Conservation (phyloP, 345 rosid genomes). For the Syzygium oleosum region DNA sequence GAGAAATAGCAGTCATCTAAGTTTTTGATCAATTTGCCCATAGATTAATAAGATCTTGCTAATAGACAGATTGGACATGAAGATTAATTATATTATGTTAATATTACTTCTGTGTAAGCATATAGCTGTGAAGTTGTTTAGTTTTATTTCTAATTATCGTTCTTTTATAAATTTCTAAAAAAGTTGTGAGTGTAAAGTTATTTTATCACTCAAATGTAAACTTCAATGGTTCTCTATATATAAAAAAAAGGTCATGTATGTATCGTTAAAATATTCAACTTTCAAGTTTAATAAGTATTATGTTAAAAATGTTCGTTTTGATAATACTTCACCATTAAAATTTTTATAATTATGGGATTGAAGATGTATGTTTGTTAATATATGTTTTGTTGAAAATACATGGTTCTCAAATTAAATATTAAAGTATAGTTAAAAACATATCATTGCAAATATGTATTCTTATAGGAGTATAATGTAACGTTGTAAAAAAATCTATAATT, state of each 20-base stretch:
- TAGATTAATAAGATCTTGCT: background rate
- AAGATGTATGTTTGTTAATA: background rate
- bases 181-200: accelerated
- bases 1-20: no score
- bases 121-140: background rate
- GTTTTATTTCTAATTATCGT: background rate
- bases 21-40: no score
- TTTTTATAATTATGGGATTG: background rate
- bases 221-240: background rate
- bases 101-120: background rate
- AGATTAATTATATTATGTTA: background rate
- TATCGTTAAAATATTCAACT: background rate
- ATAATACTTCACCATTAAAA: background rate
- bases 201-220: background rate
- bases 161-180: background rate
- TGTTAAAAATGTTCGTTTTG: background rate
- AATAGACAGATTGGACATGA: no score
- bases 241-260: accelerated
- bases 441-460: background rate
- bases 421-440: background rate
- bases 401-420: background rate
- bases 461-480: accelerated
- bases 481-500: background rate
- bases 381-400: background rate
- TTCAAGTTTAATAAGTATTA: background rate